Base-by-base conservation (phyloP, 805 yeast species). In the Ogataea neopini region DNA sequence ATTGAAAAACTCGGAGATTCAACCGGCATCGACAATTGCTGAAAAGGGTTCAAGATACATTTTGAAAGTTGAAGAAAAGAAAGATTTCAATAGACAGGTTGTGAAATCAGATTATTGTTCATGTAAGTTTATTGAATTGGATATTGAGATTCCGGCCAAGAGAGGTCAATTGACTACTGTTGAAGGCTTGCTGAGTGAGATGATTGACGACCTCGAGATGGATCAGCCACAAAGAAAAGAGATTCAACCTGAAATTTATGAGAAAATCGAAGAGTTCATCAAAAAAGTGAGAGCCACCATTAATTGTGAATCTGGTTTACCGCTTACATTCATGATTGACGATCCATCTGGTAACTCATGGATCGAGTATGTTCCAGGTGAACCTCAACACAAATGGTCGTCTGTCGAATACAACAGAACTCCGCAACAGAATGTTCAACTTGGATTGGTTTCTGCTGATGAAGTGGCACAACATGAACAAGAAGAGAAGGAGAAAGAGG, bases 291-390 rank as follows among this genome's bases (percentile, higher is more conserved):
- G 73, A 54, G 68, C 75, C 5, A 79, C 76, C 45, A 71, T 88
- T 20, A 74, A 76, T n/a, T 92, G 89, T 48, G 83, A 84, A 50
- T 79, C 77, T 44, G 80, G 79, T 26, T 67, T 88, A 44, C 98
- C 98, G 1, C 61, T 92, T 52, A 86, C 95, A 0, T 77, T 92
- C 41, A 74, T 77, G 19, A 71, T 89, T 9, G 96, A 91, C 66
- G 99, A 94, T 67, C 97, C 99, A 23, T 80, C 97, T 1, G 99
- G 99, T 13, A 94, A 94, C 72, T 92, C 98, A 4, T 94, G 97
- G 96, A 82, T 94, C 45, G 96, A 88, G 63, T 88, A 77, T 65
- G 68, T 79, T 50, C 97, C 97, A 15, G 91, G 88, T 50, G 96
- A 89, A 64, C 77, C 96, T 4, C 74, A 86, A 30, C 95, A 88